Evolutionary conservation across 2,329 filamentous ascomycete species (phyloP).

Genomic region (Pleurostoma richardsiae): DNA sequence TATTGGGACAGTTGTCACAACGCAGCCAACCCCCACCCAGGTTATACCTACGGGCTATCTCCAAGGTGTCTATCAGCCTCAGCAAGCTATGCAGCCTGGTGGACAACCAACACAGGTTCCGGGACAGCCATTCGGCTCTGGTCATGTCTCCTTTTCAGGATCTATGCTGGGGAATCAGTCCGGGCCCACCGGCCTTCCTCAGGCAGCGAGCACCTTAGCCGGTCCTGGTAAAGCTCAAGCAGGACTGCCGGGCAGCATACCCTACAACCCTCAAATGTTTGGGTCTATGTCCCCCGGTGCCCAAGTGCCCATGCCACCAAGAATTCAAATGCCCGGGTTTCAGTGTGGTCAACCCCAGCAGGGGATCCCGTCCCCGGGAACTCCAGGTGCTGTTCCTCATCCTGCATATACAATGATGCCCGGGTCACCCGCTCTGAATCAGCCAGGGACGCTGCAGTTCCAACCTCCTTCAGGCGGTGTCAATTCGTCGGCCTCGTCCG

Average conservation of each 20-base stretch:
- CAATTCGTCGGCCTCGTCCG: not conserved
- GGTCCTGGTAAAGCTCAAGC: not conserved
- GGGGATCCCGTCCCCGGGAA: not conserved
- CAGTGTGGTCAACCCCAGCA: not conserved
- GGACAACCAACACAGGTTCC: not conserved
- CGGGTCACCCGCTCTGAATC: not conserved
- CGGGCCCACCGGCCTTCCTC: no score
- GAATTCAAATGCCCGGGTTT: not conserved
- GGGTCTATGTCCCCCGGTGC: not conserved
- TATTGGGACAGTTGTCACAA: no score
- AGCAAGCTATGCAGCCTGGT: not conserved
- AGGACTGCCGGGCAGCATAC: not conserved
- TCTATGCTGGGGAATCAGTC: not conserved
- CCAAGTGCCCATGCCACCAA: not conserved
- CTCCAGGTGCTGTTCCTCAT: not conserved
- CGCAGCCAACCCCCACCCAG: no score
- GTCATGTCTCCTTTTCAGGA: not conserved
- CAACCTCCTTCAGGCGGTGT: not conserved
- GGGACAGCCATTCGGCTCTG: not conserved
- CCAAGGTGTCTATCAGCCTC: not conserved
- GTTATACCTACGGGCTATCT: no score
- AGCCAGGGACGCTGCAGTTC: not conserved
- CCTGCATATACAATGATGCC: not conserved
- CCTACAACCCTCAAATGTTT: not conserved
- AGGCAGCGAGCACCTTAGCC: no score